Base-by-base conservation (phyloP, 257 asterid species). In the Nicotiana obtusifolia region DNA sequence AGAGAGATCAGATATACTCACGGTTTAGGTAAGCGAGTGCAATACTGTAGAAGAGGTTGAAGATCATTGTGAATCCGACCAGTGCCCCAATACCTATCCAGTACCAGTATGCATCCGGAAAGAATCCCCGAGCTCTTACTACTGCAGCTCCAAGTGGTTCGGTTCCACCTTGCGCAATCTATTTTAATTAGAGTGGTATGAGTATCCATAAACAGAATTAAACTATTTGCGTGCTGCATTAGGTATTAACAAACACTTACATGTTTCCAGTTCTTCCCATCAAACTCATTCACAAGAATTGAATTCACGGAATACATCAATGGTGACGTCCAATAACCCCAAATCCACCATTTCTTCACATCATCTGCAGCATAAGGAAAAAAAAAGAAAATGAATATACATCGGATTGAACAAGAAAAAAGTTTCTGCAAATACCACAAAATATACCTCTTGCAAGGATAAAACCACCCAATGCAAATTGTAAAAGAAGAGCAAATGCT, bases 271-370 rank as follows among this genome's bases (percentile, higher is more conserved):
- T 94, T 92, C 49, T 90, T 89, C 52, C 89, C 92, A 0, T 83
- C 84, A 86, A 91, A 92, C 83, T 92, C 97, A 68, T 92, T 92
- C 7, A 81, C 93, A 26, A 91, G 86, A 78, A 92, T 91, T 69
- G 92, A 93, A 77, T 91, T 92, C 82, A 89, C 92, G 33, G 90
- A 89, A 52, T 92, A 92, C 97, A 92, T 92, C 89, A 92, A 14
- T 0, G 97, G 97, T 17, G 95, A 92, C 57, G 90, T 54, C 89
- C 89, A 92, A 87, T 89, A 92, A 28, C 93, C 95, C 97, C 97
- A 92, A 14, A 92, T 9, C 95, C 97, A 92, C 97, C 97, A 92
- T 5, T 82, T 57, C 86, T 89, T 89, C 19, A 92, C 92, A 85
- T 91, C 90, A 54, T 83, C 97, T 92, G 91, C 81, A 81, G 37